These are phyloP conservation scores for Mortierella sp. DNA, from an alignment of 371 early-diverging fungal species.

Conservation along the genomic window DNA sequence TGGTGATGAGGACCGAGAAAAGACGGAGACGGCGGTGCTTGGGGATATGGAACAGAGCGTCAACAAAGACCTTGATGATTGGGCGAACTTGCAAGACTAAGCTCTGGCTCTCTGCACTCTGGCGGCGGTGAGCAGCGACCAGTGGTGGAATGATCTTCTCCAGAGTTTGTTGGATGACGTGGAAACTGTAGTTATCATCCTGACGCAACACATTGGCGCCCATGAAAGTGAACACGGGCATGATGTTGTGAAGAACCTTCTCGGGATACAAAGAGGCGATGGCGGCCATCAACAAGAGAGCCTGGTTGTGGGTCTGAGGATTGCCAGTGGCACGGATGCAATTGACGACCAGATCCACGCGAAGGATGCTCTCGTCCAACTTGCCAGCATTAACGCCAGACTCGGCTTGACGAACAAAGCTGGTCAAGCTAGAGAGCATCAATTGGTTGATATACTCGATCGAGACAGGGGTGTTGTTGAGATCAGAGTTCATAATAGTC, in stretches of 20 bases:
- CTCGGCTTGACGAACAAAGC: constrained; percentile 67
- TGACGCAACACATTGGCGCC: constrained; percentile 94
- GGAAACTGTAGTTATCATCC: constrained; percentile 96
- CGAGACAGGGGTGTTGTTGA: constrained; percentile 70
- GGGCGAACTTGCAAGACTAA: constrained; percentile 71
- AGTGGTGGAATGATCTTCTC: constrained; percentile 91
- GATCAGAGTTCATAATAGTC: constrained; percentile 72
- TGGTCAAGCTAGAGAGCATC: constrained; percentile 79
- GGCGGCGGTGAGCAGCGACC: constrained; percentile 69
- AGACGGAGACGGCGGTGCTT: constrained; percentile 91
- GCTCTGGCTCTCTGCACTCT: constrained; percentile 60
- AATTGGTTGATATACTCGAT: constrained; percentile 92
- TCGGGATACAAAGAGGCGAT: constrained; percentile 88
- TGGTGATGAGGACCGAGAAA: constrained; percentile 84
- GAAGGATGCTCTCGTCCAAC: constrained; percentile 57
- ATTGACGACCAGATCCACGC: constrained; percentile 91
- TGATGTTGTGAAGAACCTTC: constrained; percentile 90
- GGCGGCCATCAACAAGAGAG: constrained; percentile 89
- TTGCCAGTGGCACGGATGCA: constrained; percentile 92
- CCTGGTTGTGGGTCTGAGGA: constrained; percentile 95
- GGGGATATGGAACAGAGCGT: constrained; percentile 93
- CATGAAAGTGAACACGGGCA: constrained; percentile 98
- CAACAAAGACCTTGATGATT: constrained; percentile 91
- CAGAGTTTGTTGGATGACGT: constrained; percentile 92
- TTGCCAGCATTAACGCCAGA: constrained; percentile 56